These are phyloP conservation scores for Beauveria sp. DNA, from an alignment of 2,329 filamentous ascomycete genomes.

Conservation along the genomic window DNA sequence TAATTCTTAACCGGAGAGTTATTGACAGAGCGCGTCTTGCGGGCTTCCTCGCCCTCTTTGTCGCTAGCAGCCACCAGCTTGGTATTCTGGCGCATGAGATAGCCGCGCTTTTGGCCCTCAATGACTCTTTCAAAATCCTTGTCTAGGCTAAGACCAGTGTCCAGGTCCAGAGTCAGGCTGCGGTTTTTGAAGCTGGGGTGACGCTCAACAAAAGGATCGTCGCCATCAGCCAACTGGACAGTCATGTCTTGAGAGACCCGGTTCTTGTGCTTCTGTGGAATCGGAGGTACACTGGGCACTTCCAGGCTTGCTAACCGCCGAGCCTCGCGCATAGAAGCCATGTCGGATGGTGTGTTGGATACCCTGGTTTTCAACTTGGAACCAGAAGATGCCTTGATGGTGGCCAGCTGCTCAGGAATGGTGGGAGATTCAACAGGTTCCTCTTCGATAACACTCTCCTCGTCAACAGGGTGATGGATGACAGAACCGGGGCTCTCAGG, in stretches of 20 bases:
- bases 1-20: constrained; percentile 67
- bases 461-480: constrained; percentile 63
- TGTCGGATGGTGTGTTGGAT: constrained; percentile 79
- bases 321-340: constrained; percentile 76
- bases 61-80: constrained; percentile 93
- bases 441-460: constrained; percentile 24
- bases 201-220: constrained; percentile 45
- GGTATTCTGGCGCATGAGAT: constrained; percentile 97
- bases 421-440: constrained; percentile 46
- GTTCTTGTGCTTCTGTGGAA: constrained; percentile 53
- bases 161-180: constrained; percentile 74
- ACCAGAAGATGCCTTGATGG: constrained; percentile 78
- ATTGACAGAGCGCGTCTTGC: constrained; percentile 50
- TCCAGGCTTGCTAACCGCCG: constrained; percentile 79
- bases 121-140: constrained; percentile 93
- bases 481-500: constrained; percentile 81
- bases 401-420: constrained; percentile 76
- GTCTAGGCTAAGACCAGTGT: constrained; percentile 79
- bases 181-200: constrained; percentile 71
- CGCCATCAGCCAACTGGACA: constrained; percentile 26
- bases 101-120: constrained; percentile 96
- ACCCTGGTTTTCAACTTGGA: constrained; percentile 83
- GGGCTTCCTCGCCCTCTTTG: constrained; percentile 53
- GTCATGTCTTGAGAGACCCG: constrained; percentile 43
- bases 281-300: constrained; percentile 49